phyloP scores from a whole-genome alignment of 2,329 filamentous ascomycete genomes.

The Ploettnerulaceae sp. region DNA sequence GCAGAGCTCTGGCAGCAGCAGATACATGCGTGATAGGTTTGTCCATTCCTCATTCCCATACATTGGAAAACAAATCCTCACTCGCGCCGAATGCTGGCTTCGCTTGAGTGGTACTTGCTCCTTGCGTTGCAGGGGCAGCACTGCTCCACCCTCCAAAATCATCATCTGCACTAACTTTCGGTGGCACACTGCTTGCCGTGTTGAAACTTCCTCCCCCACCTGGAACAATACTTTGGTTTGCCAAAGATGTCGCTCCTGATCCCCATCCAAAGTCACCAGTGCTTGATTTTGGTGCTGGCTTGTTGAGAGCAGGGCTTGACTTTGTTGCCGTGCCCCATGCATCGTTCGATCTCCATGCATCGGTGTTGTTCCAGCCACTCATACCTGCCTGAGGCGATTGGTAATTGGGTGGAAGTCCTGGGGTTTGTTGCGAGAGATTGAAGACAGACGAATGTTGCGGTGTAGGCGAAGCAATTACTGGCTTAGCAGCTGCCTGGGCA shows the following conservation, averaged over 20 bases:
- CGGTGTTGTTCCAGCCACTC: slow-evolving; percentile 37
- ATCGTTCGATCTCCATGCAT: slow-evolving; percentile 72
- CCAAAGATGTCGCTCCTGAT: slow-evolving; percentile 42
- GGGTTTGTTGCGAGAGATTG: slow-evolving; percentile 59
- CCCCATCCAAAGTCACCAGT: slow-evolving; percentile 62
- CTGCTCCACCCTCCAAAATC: slow-evolving; percentile 96
- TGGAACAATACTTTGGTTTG: slow-evolving; percentile 56
- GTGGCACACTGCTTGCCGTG: slow-evolving; percentile 39
- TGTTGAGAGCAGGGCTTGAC: slow-evolving; percentile 44
- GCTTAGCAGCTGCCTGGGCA: slow-evolving; percentile 39
- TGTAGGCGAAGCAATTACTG: slow-evolving; percentile 34
- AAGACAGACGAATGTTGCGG: slow-evolving; percentile 61
- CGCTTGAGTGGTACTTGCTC: slow-evolving; percentile 39
- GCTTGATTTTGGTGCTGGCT: slow-evolving; percentile 37
- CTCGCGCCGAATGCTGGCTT: slow-evolving; percentile 60
- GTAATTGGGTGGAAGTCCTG: slow-evolving; percentile 37
- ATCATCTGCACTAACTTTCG: slow-evolving; percentile 80
- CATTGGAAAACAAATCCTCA: slow-evolving; percentile 92
- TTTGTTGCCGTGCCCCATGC: slow-evolving; percentile 70
- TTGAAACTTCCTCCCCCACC: slow-evolving; percentile 62
- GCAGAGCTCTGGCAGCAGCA: slow-evolving; percentile 4
- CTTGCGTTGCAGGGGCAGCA: slow-evolving; percentile 51
- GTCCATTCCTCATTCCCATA: slow-evolving; percentile 64
- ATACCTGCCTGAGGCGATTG: slow-evolving; percentile 37
- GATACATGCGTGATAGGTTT: slow-evolving; percentile 1